Conservation (phyloP, 1,139 yeast genomes). For the Debaryomyces singareniensis region DNA sequence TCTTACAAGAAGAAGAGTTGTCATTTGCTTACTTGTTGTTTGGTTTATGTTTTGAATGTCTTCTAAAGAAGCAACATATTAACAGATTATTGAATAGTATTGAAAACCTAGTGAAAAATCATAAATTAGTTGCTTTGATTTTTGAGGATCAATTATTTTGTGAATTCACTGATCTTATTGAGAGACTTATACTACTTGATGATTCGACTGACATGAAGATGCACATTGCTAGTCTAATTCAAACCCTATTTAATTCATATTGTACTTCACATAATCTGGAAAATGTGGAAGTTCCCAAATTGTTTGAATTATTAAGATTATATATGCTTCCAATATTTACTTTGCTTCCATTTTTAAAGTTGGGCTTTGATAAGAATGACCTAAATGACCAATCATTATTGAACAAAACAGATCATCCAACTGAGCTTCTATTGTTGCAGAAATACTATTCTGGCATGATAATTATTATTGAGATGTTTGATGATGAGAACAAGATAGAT, state of each 20-base stretch:
- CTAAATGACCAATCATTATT: conserved; percentile 24
- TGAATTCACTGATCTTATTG: conserved; percentile 73
- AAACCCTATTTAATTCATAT: conserved; percentile 36
- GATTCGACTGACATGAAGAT: conserved; percentile 47
- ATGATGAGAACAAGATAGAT: conserved; percentile 65
- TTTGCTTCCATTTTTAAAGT: conserved; percentile 54
- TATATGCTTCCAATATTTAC: conserved; percentile 58
- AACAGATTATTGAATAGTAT: conserved; percentile 48
- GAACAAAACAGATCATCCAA: conserved; percentile 27
- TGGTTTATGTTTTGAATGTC: conserved; percentile 77
- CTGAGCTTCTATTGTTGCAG: conserved; percentile 38
- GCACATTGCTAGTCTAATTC: conserved; percentile 51
- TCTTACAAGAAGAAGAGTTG: conserved; percentile 55
- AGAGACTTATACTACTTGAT: conserved; percentile 60
- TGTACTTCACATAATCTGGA: conserved; percentile 12
- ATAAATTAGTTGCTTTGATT: conserved; percentile 52
- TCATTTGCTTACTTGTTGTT: conserved; percentile 77
- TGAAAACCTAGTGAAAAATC: conserved; percentile 50
- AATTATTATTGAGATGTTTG: conserved; percentile 39
- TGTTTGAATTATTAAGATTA: conserved; percentile 76
- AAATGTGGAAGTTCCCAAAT: conserved; percentile 59
- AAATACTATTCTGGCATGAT: conserved; percentile 20
- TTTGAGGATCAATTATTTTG: conserved; percentile 66
- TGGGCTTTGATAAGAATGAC: conserved; percentile 31
- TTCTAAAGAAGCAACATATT: conserved; percentile 42